A percentile compares a stretch with the other conserved stretches of the same genome.
Conservation (phyloP, 2,329 filamentous ascomycete genomes). For the Coleophoma cylindrospora region DNA sequence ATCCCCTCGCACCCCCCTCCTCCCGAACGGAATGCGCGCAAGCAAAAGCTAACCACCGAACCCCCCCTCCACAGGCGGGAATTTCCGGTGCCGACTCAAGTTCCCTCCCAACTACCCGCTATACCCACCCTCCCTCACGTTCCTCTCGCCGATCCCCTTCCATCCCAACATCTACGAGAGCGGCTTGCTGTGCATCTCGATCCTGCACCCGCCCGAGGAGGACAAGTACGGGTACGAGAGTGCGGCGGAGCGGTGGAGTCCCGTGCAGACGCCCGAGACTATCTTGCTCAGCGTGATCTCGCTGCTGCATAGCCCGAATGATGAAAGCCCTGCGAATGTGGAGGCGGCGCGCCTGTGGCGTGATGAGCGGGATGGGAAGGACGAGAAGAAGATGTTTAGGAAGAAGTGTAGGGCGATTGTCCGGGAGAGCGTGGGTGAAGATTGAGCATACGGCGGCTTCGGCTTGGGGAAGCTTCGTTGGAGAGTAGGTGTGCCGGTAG, state of each 20-base stretch:
- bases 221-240: constrained; percentile 92
- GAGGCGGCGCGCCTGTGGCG: constrained; percentile 88
- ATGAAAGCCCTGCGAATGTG: constrained; percentile 91
- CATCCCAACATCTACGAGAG: constrained; percentile 90
- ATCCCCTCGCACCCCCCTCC: not conserved
- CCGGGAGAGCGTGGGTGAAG: constrained; percentile 73
- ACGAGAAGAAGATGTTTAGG: constrained; percentile 42
- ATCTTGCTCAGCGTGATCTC: constrained; percentile 90
- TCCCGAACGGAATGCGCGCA: not conserved
- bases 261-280: constrained; percentile 91
- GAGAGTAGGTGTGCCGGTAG: no score
- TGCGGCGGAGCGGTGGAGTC: constrained; percentile 86
- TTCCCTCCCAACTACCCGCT: constrained; percentile 87
- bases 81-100: constrained; percentile 79
- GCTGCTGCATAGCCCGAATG: constrained; percentile 87
- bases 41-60: not conserved
- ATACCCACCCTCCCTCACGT: constrained; percentile 83
- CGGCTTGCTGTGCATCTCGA: constrained; percentile 92
- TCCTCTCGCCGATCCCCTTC: constrained; percentile 77
- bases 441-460: constrained; percentile 30
- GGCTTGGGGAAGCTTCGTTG: no score
- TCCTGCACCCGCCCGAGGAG: constrained; percentile 91
- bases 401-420: constrained; percentile 79
- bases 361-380: constrained; percentile 60
- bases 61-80: constrained; percentile 60